Base-by-base conservation (phyloP, 352 stramenopile genomes). In the Pythium diclinum region DNA sequence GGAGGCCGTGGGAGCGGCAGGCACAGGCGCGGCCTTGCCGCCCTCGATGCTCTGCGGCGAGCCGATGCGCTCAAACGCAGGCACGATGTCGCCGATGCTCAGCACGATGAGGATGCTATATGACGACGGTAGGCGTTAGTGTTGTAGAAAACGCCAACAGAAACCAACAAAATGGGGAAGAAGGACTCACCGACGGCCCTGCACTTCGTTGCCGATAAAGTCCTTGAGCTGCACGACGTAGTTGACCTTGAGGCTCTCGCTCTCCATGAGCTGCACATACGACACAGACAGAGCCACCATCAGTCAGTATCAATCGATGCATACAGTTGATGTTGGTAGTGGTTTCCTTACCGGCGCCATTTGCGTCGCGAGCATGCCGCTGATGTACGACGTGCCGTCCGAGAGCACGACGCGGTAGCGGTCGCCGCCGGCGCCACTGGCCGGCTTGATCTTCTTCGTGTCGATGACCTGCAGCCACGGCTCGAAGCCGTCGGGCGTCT, bases 401-500 rank as follows among this genome's bases (percentile, higher is more conserved):
- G 87, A 95, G 42, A 95, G 73, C 64, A 95, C 79, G 56, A 95
- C 79, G 28, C 83, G 79, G 74, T 94, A 95, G 66, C 87, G 77
- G 63, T 95, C 85, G 44, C 81, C 83, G 48, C 83, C 83, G 11
- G 77, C 68, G 60, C 87, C 85, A 38, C 77, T 93, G 33, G 78
- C 77, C 1, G 87, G 86, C 47, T 91, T 90, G 72, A 95, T 95
- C 77, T 92, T 92, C 75, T 92, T 92, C 32, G 81, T 91, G 70
- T 95, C 85, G 56, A 95, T 95, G 52, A 95, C 73, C 74, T 95
- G 87, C 49, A 95, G 75, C 87, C 83, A 92, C 11, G 87, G 87
- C 73, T 95, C 83, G 53, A 93, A 95, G 68, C 87, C 87, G 49
- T 95, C 83, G 42, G 87, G 85, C 61, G 77, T 74, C 69, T 92